Evolutionary conservation across 495 filamentous ascomycete genomes (phyloP).

Genomic region (Darksidea phi): DNA sequence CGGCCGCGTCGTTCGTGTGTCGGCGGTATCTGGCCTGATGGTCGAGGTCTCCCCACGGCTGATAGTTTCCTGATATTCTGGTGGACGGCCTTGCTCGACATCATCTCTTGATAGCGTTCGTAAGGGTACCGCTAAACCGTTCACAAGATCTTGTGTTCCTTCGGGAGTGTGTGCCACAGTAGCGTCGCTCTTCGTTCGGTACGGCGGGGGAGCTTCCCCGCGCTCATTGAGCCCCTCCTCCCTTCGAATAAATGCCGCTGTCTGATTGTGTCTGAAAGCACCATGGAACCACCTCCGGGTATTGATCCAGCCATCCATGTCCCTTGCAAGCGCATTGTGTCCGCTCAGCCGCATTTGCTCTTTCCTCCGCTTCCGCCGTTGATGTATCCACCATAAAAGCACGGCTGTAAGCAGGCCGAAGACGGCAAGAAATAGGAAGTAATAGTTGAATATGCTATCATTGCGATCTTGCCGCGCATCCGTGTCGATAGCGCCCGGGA

Average conservation of each 20-base stretch:
- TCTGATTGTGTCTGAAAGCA: slow-evolving; percentile 32
- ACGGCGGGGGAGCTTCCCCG: slow-evolving; percentile 48
- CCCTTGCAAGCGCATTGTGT: slow-evolving; percentile 40
- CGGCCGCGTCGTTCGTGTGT: not conserved
- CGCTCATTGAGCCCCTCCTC: slow-evolving; percentile 48
- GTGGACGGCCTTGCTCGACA: slow-evolving; percentile 37
- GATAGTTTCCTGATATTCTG: slow-evolving; percentile 32
- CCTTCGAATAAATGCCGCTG: slow-evolving; percentile 13
- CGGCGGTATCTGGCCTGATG: not conserved
- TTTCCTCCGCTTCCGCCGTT: slow-evolving; percentile 35
- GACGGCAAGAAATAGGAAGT: slow-evolving; percentile 46
- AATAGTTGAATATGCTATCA: slow-evolving; percentile 41
- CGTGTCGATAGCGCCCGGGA: slow-evolving; percentile 2
- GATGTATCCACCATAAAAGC: slow-evolving; percentile 35
- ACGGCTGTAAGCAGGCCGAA: slow-evolving; percentile 36
- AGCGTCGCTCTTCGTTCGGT: slow-evolving; percentile 32
- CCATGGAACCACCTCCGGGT: slow-evolving; percentile 39
- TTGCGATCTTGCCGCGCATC: not conserved
- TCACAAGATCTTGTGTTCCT: not conserved
- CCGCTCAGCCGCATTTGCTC: slow-evolving; percentile 30
- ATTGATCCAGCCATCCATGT: slow-evolving; percentile 41
- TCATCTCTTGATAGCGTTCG: slow-evolving; percentile 39
- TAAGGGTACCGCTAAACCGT: slow-evolving; percentile 36
- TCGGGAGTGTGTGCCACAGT: slow-evolving; percentile 12
- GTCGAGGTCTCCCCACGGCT: not conserved